These are phyloP conservation scores for Fusarium udum DNA, from an alignment of 2,329 filamentous ascomycete genomes.

Conservation along the genomic window DNA sequence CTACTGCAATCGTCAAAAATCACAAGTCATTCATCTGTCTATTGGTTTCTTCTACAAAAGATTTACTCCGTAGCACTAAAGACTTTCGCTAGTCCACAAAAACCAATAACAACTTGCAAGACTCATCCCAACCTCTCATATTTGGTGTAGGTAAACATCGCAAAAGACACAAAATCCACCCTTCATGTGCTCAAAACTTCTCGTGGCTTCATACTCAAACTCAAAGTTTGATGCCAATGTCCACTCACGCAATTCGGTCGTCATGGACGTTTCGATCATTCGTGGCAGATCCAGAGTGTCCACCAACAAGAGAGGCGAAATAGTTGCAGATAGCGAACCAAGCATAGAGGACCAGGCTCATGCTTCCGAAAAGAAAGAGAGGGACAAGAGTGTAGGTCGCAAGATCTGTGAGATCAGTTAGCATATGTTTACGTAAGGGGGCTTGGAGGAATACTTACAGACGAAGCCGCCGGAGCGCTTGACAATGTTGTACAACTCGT, in stretches of 20 bases:
- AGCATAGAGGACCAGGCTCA: constrained; percentile 45
- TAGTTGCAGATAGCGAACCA: constrained; percentile 23
- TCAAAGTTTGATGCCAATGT: neutral
- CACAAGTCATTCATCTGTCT: neutral
- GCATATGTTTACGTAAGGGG: neutral
- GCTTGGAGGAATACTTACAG: constrained; percentile 44
- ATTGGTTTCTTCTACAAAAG: neutral
- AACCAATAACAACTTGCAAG: neutral
- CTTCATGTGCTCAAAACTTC: neutral
- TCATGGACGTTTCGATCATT: neutral
- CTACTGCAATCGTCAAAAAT: neutral
- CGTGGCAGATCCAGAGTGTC: neutral
- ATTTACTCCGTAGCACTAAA: neutral
- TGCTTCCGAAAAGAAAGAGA: constrained; percentile 47
- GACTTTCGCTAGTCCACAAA: neutral
- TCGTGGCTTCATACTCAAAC: neutral
- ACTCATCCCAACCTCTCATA: neutral
- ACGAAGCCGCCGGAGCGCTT: constrained; percentile 49
- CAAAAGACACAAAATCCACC: neutral
- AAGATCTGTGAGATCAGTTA: constrained; percentile 44
- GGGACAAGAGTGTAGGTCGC: constrained; percentile 50
- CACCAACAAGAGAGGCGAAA: constrained; percentile 5
- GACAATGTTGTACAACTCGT: constrained; percentile 53
- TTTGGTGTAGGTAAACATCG: neutral
- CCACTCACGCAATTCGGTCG: neutral